Evolutionary conservation across 805 yeast species (phyloP), one percentile per base, ranked within the genome.

Genomic region (Starmerella vitae): DNA sequence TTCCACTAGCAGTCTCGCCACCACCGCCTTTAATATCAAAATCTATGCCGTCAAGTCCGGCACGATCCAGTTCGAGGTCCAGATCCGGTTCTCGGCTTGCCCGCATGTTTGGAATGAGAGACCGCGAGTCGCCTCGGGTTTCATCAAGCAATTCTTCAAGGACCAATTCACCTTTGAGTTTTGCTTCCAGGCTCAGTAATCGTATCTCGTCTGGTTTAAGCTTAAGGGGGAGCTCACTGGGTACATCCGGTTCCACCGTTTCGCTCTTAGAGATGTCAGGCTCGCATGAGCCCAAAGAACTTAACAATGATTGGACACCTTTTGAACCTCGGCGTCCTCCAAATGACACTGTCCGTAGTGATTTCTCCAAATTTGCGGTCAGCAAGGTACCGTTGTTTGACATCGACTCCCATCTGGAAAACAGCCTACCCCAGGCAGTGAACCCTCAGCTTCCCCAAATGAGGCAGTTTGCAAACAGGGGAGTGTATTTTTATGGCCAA

Each of bases 251-350:
- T 8, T 27, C 30, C 30, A 13, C 14, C 8, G 17, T 17, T 27
- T 27, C 30, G 7, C 17, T 27, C 17, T 13, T 27, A 7, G 30
- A 27, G n/a, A 6, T 13, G 7, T 12, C 17, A 8, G 14, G 7
- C 8, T 9, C 9, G 8, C 6, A 5, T 15, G 33, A 30, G 34
- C 34, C 34, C 15, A 31, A 7, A n/a, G 34, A 31, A 31, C 15
- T 31, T 8, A 19, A 17, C 24, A 45, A 44, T 24, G 30, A 38
- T 30, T 46, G 45, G 45, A 39, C 41, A 7, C 39, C 27, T 13
- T 46, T 38, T 22, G 14, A 7, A 4, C 49, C 49, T 3, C 41
- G 47, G 6, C 20, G 45, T 3, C 32, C n/a, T 13, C 48, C 49
- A 7, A 7, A 36, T 7, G 9, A 15, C 1, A 24, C 10, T 9